These are phyloP conservation scores for Russula dissimulans DNA, from an alignment of 768 basidiomycete species.

Conservation along the genomic window DNA sequence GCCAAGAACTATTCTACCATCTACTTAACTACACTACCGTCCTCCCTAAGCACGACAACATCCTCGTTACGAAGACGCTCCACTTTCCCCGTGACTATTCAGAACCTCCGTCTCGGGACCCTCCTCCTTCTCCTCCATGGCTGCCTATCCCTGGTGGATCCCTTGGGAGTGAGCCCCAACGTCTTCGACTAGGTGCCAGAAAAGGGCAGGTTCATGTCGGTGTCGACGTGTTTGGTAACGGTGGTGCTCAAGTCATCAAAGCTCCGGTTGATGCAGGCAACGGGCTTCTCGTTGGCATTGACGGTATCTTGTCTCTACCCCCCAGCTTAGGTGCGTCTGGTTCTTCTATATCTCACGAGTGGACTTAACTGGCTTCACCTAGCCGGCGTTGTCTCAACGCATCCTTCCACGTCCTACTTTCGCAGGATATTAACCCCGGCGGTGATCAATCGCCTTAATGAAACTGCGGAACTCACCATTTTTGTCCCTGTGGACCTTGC, in stretches of 20 bases:
- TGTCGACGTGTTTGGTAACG: conserved; percentile 71
- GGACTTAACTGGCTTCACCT: background rate
- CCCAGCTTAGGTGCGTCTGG: conserved; percentile 53
- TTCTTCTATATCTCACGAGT: conserved; percentile 1
- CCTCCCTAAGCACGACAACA: conserved; percentile 33
- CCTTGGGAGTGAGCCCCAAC: conserved; percentile 74
- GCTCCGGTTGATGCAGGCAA: conserved; percentile 52
- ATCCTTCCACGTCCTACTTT: conserved; percentile 64
- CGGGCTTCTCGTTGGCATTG: conserved; percentile 69
- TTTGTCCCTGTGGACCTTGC: conserved; percentile 85
- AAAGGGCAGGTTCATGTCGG: conserved; percentile 49
- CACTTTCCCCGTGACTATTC: conserved; percentile 55
- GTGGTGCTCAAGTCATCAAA: conserved; percentile 60
- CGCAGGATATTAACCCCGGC: conserved; percentile 58
- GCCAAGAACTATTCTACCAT: conserved; percentile 93
- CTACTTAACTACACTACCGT: conserved; percentile 73
- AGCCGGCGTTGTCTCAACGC: conserved; percentile 55
- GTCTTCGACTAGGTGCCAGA: conserved; percentile 52
- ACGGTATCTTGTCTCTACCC: conserved; percentile 66
- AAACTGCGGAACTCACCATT: conserved; percentile 66
- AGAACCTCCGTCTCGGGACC: conserved; percentile 55
- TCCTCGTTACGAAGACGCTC: conserved; percentile 46
- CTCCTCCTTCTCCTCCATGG: conserved; percentile 77
- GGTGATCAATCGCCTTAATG: conserved; percentile 48
- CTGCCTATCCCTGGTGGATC: conserved; percentile 75